Percentiles rank a stretch among this genome's conserved stretches.
These are phyloP conservation scores for Nyssa sinensis DNA, from an alignment of 148 eudicot genomes.

Conservation along the genomic window DNA sequence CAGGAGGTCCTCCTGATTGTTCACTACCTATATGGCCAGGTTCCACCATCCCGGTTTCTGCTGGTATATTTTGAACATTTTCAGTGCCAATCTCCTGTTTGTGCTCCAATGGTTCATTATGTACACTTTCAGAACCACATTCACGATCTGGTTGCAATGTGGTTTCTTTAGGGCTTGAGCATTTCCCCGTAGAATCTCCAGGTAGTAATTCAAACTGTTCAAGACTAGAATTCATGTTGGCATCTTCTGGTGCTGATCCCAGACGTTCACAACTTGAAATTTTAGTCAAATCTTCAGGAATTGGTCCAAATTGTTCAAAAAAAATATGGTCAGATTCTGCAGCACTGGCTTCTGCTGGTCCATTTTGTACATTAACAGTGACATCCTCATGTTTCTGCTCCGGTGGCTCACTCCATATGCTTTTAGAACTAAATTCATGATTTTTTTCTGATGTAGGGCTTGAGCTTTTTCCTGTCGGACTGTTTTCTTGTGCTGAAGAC, in stretches of 20 bases:
- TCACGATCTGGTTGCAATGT: not conserved
- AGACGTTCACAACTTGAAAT: constrained; percentile 8
- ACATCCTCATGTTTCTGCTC: constrained; percentile 7
- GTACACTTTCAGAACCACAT: constrained; percentile 11
- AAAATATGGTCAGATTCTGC: constrained; percentile 7
- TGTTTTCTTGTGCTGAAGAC: constrained; percentile 3
- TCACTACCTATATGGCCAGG: constrained; percentile 1
- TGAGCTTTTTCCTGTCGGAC: not conserved
- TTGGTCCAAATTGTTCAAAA: constrained; percentile 6
- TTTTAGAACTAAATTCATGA: constrained; percentile 2
- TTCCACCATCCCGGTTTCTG: constrained; percentile 9
- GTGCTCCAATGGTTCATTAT: constrained; percentile 20
- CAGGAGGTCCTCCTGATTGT: not conserved
- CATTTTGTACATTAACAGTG: constrained; percentile 23
- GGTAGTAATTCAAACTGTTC: constrained; percentile 3
- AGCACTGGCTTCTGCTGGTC: constrained; percentile 10
- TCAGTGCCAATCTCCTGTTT: constrained; percentile 20
- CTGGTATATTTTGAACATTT: constrained; percentile 20
- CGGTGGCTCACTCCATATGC: constrained; percentile 16
- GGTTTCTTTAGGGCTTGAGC: constrained; percentile 9
- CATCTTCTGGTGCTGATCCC: constrained; percentile 7
- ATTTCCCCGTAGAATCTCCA: not conserved
- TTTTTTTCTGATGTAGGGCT: constrained; percentile 1
- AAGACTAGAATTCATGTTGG: constrained; percentile 4
- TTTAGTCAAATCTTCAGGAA: constrained; percentile 10